Percentiles rank a stretch among this genome's conserved stretches.
Evolutionary conservation across 2,329 filamentous ascomycete species (phyloP).

Genomic region (Penicillium palitans): DNA sequence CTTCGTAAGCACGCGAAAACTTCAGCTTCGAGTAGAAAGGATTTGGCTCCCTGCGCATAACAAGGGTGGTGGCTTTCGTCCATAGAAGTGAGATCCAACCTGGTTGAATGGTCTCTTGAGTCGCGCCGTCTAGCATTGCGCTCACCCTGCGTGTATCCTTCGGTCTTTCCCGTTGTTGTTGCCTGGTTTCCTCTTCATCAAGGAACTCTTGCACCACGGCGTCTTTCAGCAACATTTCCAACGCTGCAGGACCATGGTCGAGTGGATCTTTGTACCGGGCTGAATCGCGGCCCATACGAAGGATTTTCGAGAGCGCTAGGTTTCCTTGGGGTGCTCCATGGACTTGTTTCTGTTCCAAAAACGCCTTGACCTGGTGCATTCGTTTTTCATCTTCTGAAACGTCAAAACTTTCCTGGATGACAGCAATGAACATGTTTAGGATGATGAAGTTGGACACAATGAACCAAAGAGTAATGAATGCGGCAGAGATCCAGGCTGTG

Average conservation of each 20-base stretch:
- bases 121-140: conserved; percentile 29
- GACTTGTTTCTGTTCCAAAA: conserved; percentile 86
- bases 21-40: conserved; percentile 89
- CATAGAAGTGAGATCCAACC: conserved; percentile 63
- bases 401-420: conserved; percentile 99
- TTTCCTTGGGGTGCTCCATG: conserved; percentile 68
- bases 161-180: conserved; percentile 18
- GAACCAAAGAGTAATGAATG: conserved; percentile 93
- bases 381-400: conserved; percentile 98
- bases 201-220: conserved; percentile 93
- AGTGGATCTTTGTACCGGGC: conserved; percentile 72
- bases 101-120: conserved; percentile 52
- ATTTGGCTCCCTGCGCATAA: conserved; percentile 76
- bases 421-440: conserved; percentile 99
- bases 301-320: conserved; percentile 60
- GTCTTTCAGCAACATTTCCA: conserved; percentile 96
- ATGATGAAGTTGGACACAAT: conserved; percentile 93
- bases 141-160: conserved; percentile 33
- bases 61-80: conserved; percentile 57
- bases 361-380: conserved; percentile 91
- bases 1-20: conserved; percentile 68
- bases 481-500: conserved; percentile 89
- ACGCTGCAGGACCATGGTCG: conserved; percentile 85
- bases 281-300: conserved; percentile 62
- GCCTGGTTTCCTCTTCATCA: conserved; percentile 62